Base-by-base conservation (phyloP, 345 rosid genomes). In the Trapa bicornis region DNA sequence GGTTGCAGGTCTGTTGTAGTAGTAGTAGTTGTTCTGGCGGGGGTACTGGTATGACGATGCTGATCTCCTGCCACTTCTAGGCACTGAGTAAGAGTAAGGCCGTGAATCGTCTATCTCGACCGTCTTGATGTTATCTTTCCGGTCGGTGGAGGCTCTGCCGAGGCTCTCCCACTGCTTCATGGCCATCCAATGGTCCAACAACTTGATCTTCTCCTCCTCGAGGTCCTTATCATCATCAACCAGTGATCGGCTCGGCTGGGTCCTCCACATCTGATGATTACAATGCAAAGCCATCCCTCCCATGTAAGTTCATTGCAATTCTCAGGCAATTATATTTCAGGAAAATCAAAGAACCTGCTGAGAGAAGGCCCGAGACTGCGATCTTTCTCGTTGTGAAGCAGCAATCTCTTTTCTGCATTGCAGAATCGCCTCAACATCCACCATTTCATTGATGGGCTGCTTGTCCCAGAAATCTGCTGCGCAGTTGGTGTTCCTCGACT, bases 121-220 rank as follows among this genome's bases (percentile, higher is more conserved):
- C 0, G 85, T 87, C 73, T 80, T 89, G 65, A 81, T 77, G 1
- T 68, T 67, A 69, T 83, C 84, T 70, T 75, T 82, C 71, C 45
- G 73, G 58, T 84, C 86, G 38, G 72, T 75, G 61, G 86, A 84
- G 47, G 75, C 71, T 68, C 81, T 75, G 58, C 73, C 67, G 41
- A 67, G 77, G n/a, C 65, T 73, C 47, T 86, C 93, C 88, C 86
- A 85, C 73, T 75, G 86, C 81, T 85, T 88, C 35, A 92, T 72
- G 2, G 88, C 92, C 91, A 83, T 89, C 96, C 96, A 88, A 22
- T 83, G 83, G 45, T 89, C 87, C n/a, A 92, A 86, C 98, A 96
- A 92, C 67, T 79, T 76, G 5, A 81, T 75, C 80, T 87, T 82
- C 41, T 81, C 79, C 22, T 81, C 80, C 65, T 52, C 54, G 6